A percentile compares a stretch with the other conserved stretches of the same genome.
Conservation (phyloP, 2,329 filamentous ascomycete species). For the Cladosporium oxysporum region DNA sequence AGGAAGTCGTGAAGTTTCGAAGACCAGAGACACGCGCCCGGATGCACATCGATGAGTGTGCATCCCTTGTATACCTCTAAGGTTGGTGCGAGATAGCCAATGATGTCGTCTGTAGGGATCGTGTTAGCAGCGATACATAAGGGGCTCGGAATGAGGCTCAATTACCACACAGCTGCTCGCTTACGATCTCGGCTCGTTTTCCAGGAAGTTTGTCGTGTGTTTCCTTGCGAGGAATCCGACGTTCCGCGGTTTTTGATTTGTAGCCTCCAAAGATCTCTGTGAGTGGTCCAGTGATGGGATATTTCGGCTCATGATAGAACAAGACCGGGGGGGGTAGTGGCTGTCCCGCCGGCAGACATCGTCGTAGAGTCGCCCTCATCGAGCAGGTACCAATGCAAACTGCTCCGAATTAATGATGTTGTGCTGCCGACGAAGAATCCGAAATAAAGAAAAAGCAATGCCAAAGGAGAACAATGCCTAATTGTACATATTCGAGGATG, state of each 20-base stretch:
- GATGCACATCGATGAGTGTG: slow-evolving; percentile 80
- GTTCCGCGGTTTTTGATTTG: neutral
- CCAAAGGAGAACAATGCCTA: neutral
- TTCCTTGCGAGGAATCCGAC: neutral
- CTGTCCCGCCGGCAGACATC: neutral
- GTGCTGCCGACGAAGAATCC: neutral
- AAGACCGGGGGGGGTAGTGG: neutral
- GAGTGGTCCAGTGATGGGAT: slow-evolving; percentile 11
- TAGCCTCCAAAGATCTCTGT: slow-evolving; percentile 14
- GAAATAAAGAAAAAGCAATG: neutral
- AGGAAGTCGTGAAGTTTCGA: slow-evolving; percentile 72
- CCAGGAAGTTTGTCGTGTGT: neutral
- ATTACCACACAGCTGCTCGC: slow-evolving; percentile 40
- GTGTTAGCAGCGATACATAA: neutral
- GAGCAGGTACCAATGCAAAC: too few species aligned
- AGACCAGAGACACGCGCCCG: slow-evolving; percentile 78
- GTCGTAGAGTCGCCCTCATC: slow-evolving; percentile 12
- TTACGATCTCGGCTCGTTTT: slow-evolving; percentile 40
- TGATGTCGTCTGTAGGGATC: slow-evolving; percentile 60
- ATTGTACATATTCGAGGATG: neutral
- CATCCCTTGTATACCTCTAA: slow-evolving; percentile 72
- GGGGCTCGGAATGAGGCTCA: neutral
- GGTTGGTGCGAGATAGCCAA: slow-evolving; percentile 68
- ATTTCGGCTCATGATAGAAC: neutral
- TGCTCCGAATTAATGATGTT: neutral